Evolutionary conservation across 2,329 filamentous ascomycete species (phyloP).

Genomic region (Beauveria rudraprayagi): DNA sequence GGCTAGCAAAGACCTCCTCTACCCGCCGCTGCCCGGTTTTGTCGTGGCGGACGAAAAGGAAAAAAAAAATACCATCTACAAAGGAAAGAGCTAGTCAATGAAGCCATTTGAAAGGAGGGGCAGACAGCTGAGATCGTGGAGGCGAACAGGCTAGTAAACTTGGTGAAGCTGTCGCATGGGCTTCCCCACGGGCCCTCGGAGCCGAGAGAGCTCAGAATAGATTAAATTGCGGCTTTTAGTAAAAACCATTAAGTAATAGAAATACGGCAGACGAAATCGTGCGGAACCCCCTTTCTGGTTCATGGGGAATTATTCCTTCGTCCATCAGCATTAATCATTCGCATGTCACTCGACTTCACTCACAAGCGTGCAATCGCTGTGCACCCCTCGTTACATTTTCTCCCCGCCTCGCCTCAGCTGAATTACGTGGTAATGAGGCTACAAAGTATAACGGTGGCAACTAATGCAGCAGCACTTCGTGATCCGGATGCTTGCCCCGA

Average conservation of each 20-base stretch:
- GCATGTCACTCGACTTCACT: not conserved
- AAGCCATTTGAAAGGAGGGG: not conserved
- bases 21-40: not conserved
- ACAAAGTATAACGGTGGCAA: no score
- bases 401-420: not conserved
- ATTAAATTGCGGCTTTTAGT: not conserved
- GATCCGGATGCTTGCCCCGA: no score
- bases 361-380: not conserved
- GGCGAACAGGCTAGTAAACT: not conserved
- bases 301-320: not conserved
- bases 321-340: not conserved
- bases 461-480: no score
- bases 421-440: not conserved
- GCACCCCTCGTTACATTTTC: not conserved
- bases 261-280: not conserved
- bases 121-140: not conserved
- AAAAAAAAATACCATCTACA: not conserved
- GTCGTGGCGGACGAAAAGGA: not conserved
- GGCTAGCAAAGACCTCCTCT: conserved; percentile 5
- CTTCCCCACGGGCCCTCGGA: conserved; percentile 3
- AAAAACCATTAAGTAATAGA: conserved; percentile 8
- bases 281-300: not conserved
- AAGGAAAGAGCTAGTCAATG: not conserved
- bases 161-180: not conserved
- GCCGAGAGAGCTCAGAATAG: not conserved